Conservation (phyloP, 2,329 filamentous ascomycete genomes). For the Cordyceps tenuipes region DNA sequence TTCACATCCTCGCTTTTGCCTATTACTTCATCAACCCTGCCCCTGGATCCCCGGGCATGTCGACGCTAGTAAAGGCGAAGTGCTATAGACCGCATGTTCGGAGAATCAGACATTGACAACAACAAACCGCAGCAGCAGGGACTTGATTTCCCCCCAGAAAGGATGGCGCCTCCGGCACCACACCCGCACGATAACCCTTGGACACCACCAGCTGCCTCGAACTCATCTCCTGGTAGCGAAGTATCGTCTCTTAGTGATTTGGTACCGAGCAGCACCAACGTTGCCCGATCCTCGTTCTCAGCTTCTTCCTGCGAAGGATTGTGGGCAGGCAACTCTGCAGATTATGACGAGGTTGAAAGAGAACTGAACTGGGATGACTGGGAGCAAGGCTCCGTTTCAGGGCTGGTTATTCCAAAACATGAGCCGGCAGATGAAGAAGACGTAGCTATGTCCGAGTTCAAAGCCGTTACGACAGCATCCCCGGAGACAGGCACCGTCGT, state of each 20-base stretch:
- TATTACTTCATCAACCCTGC: background rate
- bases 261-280: slow-evolving; percentile 19
- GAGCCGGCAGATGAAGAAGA: slow-evolving; percentile 49
- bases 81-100: background rate
- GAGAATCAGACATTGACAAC: background rate
- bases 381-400: slow-evolving; percentile 39
- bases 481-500: slow-evolving; percentile 17
- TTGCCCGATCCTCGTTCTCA: slow-evolving; percentile 22
- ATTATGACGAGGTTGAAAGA: slow-evolving; percentile 23
- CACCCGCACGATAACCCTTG: background rate
- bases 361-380: slow-evolving; percentile 21
- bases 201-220: slow-evolving; percentile 16
- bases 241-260: slow-evolving; percentile 46
- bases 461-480: slow-evolving; percentile 28
- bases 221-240: slow-evolving; percentile 34
- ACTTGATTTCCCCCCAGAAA: background rate
- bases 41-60: background rate
- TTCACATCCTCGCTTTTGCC: background rate
- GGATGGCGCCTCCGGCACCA: background rate
- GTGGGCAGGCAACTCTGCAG: slow-evolving; percentile 29
- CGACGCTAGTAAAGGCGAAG: background rate
- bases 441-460: slow-evolving; percentile 41
- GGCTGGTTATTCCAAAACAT: slow-evolving; percentile 43
- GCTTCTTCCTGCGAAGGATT: slow-evolving; percentile 39
- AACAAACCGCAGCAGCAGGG: background rate